phyloP scores from a whole-genome alignment of 768 basidiomycete genomes.

The Porphyrellus cyaneotinctus region DNA sequence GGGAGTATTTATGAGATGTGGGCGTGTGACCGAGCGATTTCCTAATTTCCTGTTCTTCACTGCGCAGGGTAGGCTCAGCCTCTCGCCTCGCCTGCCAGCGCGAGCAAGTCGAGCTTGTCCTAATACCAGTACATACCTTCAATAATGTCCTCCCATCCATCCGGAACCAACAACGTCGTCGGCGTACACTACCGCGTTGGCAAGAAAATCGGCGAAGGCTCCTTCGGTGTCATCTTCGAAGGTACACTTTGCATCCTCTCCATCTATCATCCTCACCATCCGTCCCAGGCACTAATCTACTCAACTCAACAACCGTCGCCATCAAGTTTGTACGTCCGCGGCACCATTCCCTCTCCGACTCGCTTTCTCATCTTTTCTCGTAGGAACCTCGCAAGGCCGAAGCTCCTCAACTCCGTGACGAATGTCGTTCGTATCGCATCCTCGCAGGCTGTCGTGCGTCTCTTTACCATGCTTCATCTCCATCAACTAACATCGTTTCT shows the following conservation, averaged over 20 bases:
- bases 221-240: constrained; percentile 95
- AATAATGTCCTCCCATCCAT: constrained; percentile 53
- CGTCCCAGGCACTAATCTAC: constrained; percentile 82
- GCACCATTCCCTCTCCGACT: not conserved
- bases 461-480: constrained; percentile 3
- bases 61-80: constrained; percentile 23
- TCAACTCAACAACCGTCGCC: constrained; percentile 98
- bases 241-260: constrained; percentile 39
- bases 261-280: not conserved
- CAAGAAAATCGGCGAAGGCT: constrained; percentile 98
- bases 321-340: constrained; percentile 93
- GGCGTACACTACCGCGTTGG: constrained; percentile 98
- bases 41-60: constrained; percentile 31
- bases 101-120: constrained; percentile 9
- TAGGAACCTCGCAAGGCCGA: constrained; percentile 92
- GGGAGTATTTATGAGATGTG: not conserved
- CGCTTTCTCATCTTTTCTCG: constrained; percentile 13
- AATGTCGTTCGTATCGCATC: constrained; percentile 96
- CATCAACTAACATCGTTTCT: constrained; percentile 22
- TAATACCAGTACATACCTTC: constrained; percentile 17
- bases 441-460: constrained; percentile 84
- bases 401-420: constrained; percentile 95
- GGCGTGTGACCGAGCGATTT: constrained; percentile 29
- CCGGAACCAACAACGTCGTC: constrained; percentile 73
- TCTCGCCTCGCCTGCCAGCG: constrained; percentile 26